Base-by-base conservation (phyloP, 208 protist species). In the Crithidia sp. region DNA sequence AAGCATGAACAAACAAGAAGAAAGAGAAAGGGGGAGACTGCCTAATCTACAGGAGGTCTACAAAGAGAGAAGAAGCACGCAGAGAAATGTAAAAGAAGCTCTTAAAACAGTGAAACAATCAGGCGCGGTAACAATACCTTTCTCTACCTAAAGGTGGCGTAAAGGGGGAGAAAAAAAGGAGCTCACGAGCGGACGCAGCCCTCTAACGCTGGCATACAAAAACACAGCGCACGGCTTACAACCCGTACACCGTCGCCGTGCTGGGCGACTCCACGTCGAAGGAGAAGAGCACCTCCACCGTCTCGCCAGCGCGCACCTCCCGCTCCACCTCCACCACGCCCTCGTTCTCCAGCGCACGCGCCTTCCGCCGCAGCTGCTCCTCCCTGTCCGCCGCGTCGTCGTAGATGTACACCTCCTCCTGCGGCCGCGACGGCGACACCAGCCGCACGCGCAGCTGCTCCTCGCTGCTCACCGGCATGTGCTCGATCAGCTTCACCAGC, bases 401-500 rank as follows among this genome's bases (percentile, higher is more conserved):
- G 52, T 55, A 78, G 43, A 78, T 78, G 57, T 68, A 78, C 53
- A 78, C 59, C 49, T 78, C 73, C 13, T 72, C 52, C 49, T 78
- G 52, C 43, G 73, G 73, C 52, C 67, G 65, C 54, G 36, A 55
- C 13, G 73, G 73, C 49, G 66, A 67, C 36, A 78, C 59, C 17
- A 78, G 73, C 7, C 73, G 73, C 58, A 78, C 73, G 41, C 63
- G 73, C 65, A 78, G 66, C 56, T 72, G 73, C 66, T 78, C 73
- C 59, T 78, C 73, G 61, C 54, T 71, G 73, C 73, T 78, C 40
- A 67, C 47, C 0, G 73, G 73, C 2, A 78, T 78, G 59, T 78
- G 73, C 66, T 78, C 73, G 19, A 78, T 55, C 13, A 78, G 43
- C 37, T 78, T 78, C 57, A 78, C 52, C 36, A 19, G 19, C 39